phyloP scores from a whole-genome alignment of 106 monocot genomes.

The Dendrobium officinale region DNA sequence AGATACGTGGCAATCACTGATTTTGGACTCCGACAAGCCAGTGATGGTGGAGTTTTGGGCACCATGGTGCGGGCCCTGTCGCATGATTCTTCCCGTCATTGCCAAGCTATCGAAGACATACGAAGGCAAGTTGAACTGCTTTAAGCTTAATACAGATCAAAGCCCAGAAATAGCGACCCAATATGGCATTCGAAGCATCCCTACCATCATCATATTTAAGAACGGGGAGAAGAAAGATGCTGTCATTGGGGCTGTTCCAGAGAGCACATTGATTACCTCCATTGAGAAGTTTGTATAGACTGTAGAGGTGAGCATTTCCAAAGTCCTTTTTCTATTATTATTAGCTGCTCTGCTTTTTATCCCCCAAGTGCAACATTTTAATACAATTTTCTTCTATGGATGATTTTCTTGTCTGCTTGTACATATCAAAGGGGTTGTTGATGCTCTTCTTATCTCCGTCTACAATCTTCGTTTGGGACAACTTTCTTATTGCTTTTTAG shows the following conservation, averaged over 20 bases:
- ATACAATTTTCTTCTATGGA: neutral
- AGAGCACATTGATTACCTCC: conserved; percentile 20
- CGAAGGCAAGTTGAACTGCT: conserved; percentile 37
- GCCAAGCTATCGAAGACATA: conserved; percentile 39
- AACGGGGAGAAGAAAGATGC: conserved; percentile 61
- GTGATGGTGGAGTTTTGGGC: conserved; percentile 76
- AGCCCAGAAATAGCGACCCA: conserved; percentile 42
- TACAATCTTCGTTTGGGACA: neutral
- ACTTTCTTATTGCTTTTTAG: too few relatives aligned
- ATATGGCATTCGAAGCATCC: conserved; percentile 60
- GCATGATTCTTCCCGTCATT: conserved; percentile 37
- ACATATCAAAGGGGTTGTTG: neutral
- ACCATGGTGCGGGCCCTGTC: conserved; percentile 66
- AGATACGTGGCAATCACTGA: conserved; percentile 34
- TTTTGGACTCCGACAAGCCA: conserved; percentile 23
- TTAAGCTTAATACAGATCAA: conserved; percentile 55
- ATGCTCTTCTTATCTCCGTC: neutral
- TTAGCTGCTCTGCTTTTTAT: neutral
- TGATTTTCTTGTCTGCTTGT: neutral
- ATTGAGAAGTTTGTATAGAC: conserved; percentile 33
- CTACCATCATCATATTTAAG: conserved; percentile 50
- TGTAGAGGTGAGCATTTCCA: conserved; percentile 3
- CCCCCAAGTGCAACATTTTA: neutral
- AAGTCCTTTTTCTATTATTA: neutral
- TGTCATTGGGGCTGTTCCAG: conserved; percentile 47